phyloP scores from a whole-genome alignment of 2,329 filamentous ascomycete species.

The Diaporthe capsici region DNA sequence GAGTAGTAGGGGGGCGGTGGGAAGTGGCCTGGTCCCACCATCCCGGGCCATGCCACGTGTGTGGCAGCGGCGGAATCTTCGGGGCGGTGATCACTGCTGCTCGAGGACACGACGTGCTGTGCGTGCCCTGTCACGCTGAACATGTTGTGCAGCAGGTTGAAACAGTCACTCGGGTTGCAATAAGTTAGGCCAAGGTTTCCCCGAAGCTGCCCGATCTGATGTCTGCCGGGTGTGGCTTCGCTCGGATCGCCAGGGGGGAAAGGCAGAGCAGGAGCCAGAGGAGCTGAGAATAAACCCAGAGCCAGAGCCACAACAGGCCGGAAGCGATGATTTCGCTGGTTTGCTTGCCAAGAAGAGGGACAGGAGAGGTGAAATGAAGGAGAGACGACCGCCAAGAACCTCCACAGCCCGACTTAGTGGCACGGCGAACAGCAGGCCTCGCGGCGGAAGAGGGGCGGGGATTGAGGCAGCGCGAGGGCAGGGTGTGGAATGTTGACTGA shows the following conservation, averaged over 20 bases:
- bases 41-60: conserved; percentile 34
- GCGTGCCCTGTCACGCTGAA: conserved; percentile 16
- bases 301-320: background rate
- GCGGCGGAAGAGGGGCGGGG: conserved; percentile 11
- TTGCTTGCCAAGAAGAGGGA: conserved; percentile 13
- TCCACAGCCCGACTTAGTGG: conserved; percentile 13
- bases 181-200: conserved; percentile 20
- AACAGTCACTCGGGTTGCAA: conserved; percentile 20
- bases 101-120: conserved; percentile 19
- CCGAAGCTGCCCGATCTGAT: conserved; percentile 34
- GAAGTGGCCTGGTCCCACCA: conserved; percentile 28
- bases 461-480: conserved; percentile 2
- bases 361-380: conserved; percentile 23
- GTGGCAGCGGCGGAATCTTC: conserved; percentile 33
- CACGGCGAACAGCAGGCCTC: background rate
- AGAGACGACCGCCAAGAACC: conserved; percentile 24
- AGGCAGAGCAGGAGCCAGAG: background rate
- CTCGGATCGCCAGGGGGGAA: conserved; percentile 18
- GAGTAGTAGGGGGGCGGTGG: conserved; percentile 3
- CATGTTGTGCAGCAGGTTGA: conserved; percentile 31
- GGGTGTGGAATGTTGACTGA: background rate
- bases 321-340: background rate
- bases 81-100: conserved; percentile 31
- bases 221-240: conserved; percentile 20
- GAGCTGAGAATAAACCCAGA: conserved; percentile 1